Base-by-base conservation (phyloP, 352 stramenopile species). In the Globisporangium takayamanum region DNA sequence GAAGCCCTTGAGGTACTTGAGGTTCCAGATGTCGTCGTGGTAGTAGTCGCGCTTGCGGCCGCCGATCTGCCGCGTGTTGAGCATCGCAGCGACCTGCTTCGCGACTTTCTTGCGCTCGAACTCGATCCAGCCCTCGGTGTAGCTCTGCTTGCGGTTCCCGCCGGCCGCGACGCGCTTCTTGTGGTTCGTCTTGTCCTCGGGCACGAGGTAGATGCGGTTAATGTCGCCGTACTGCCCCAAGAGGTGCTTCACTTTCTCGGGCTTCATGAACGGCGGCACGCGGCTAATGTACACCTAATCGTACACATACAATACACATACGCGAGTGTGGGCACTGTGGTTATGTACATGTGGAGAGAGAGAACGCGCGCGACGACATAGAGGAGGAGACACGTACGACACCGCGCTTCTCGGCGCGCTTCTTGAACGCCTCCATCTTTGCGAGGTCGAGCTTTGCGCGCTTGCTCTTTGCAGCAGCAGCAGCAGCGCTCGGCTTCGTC, bases 1-100 rank as follows among this genome's bases (percentile, higher is more conserved):
- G 73, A 99, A 99, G 22, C 95, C 94, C 44, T 89, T 91, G 62
- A 99, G 78, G 80, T 99, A 99, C 77, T 99, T 99, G 60, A 99
- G 74, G 71, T 98, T 99, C 97, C 97, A 99, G 33, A 99, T 89
- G 70, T 99, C 89, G 67, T 98, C 95, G 70, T 98, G 95, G 87
- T 98, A 99, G 70, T 98, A 97, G 53, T 93, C 82, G 62, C 87
- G 87, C 64, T 98, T 97, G 61, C 98, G 98, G 54, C 92, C 90
- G 55, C 92, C 93, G 36, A 97, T 95, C 61, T 82, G 75, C 50
- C 76, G 80, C 68, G 89, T 97, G 77, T 99, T 99, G 56, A 99
- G 81, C 66, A 88, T 84, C 59, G 86, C 81, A 18, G 92, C 96
- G 51, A 98, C 86, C 46, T 72, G 71, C 61, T 98, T 99, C 22